Percentiles rank a stretch among this genome's conserved stretches.
phyloP scores from a whole-genome alignment of 495 filamentous ascomycete genomes.

The Neurospora intermedia region DNA sequence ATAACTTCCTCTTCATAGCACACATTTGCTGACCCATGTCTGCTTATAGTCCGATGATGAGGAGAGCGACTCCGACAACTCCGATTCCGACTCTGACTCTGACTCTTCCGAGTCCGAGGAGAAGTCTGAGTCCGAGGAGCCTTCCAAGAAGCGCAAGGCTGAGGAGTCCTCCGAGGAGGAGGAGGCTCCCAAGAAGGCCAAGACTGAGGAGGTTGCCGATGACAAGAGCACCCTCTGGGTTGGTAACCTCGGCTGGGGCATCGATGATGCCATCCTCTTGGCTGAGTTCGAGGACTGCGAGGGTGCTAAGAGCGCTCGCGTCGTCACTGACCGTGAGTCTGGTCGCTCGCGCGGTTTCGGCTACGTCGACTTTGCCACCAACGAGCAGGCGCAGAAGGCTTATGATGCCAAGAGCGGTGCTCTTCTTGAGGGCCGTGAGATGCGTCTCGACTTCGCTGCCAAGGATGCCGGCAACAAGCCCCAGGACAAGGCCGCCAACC shows the following conservation, averaged over 20 bases:
- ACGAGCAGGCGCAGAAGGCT: constrained; percentile 63
- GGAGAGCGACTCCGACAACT: constrained; percentile 11
- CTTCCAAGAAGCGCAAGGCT: constrained; percentile 42
- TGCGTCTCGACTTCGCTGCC: constrained; percentile 84
- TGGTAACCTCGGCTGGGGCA: constrained; percentile 88
- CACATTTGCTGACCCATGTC: neutral
- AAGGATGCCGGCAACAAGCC: constrained; percentile 48
- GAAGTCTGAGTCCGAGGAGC: constrained; percentile 33
- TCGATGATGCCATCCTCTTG: constrained; percentile 84
- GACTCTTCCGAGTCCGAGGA: constrained; percentile 37
- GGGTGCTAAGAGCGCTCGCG: constrained; percentile 60
- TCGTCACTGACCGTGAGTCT: constrained; percentile 73
- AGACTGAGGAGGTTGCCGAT: constrained; percentile 46
- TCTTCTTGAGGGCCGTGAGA: constrained; percentile 70
- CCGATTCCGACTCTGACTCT: constrained; percentile 25
- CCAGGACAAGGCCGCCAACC: constrained; percentile 50
- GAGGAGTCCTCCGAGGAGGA: constrained; percentile 43
- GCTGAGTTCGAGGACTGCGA: constrained; percentile 80
- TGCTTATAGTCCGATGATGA: constrained; percentile 19
- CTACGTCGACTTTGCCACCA: constrained; percentile 79
- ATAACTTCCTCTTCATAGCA: neutral
- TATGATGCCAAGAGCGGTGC: constrained; percentile 68
- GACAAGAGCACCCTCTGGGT: constrained; percentile 67
- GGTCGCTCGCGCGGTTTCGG: constrained; percentile 92
- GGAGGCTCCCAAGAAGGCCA: constrained; percentile 68